Conservation (phyloP, 805 yeast species). For the Lipomyces spencermartinsiae region DNA sequence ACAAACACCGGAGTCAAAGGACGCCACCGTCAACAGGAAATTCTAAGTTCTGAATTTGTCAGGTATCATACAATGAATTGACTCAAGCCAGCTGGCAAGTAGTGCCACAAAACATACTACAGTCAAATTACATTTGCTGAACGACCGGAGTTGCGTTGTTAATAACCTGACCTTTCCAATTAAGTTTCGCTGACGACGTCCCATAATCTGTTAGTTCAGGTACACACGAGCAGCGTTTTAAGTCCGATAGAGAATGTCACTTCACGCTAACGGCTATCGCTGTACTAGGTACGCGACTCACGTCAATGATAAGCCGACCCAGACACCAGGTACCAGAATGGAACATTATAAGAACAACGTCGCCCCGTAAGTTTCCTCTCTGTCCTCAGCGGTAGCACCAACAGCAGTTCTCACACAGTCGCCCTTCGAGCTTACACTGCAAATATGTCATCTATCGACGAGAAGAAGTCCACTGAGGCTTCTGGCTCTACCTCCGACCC, state of each 20-base stretch:
- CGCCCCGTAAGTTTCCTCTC: not conserved
- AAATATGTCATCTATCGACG: conserved; percentile 1
- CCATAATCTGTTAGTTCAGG: not conserved
- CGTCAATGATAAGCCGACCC: not conserved
- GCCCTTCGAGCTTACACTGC: conserved; percentile 47
- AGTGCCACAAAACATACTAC: too few species aligned
- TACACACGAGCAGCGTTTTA: too few species aligned
- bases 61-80: too few species aligned
- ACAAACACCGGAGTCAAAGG: too few species aligned
- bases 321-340: not conserved
- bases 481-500: conserved; percentile 7
- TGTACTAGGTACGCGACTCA: not conserved
- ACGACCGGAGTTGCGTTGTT: not conserved
- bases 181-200: not conserved
- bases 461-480: conserved; percentile 4
- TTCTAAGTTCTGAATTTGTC: too few species aligned
- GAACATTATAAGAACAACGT: not conserved
- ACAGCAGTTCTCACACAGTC: not conserved
- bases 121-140: not conserved
- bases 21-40: too few species aligned
- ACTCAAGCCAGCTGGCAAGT: too few species aligned
- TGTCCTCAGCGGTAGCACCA: not conserved
- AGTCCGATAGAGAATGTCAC: not conserved
- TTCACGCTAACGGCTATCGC: not conserved
- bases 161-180: not conserved